These are phyloP conservation scores for Acanthamoeba royreba DNA, from an alignment of 208 protist genomes.

Conservation along the genomic window DNA sequence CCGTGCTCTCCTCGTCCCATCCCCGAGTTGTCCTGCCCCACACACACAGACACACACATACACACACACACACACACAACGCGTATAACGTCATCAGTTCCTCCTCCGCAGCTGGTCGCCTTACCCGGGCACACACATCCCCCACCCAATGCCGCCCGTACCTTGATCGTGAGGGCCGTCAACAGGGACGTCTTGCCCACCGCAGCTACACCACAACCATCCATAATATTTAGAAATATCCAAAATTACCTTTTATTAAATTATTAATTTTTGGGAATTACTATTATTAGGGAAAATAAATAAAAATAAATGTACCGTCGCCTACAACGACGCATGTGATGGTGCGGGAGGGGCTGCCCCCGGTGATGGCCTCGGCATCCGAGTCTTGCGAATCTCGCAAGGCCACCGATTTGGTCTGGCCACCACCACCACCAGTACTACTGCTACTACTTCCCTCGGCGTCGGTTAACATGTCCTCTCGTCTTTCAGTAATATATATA, in stretches of 20 bases:
- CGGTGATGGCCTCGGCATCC: not conserved
- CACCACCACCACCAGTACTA: too few relatives aligned
- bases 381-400: not conserved
- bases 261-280: not conserved
- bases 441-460: too few relatives aligned
- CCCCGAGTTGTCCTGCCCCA: not conserved
- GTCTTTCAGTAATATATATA: too few relatives aligned
- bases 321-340: conserved; percentile 30
- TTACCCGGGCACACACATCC: too few relatives aligned
- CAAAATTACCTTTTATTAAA: not conserved
- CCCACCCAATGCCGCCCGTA: too few relatives aligned
- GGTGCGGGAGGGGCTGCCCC: not conserved
- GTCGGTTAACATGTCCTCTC: too few relatives aligned
- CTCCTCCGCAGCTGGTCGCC: too few relatives aligned
- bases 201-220: not conserved
- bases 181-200: conserved; percentile 44
- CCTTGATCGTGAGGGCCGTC: conserved; percentile 29
- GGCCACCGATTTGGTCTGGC: too few relatives aligned
- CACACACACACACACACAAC: too few relatives aligned
- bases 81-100: too few relatives aligned
- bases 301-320: not conserved
- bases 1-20: not conserved
- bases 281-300: not conserved
- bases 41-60: not conserved
- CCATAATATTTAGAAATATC: not conserved